Evolutionary conservation across 2,329 filamentous ascomycete genomes (phyloP).

Genomic region (Pseudofabraea citricarpa): DNA sequence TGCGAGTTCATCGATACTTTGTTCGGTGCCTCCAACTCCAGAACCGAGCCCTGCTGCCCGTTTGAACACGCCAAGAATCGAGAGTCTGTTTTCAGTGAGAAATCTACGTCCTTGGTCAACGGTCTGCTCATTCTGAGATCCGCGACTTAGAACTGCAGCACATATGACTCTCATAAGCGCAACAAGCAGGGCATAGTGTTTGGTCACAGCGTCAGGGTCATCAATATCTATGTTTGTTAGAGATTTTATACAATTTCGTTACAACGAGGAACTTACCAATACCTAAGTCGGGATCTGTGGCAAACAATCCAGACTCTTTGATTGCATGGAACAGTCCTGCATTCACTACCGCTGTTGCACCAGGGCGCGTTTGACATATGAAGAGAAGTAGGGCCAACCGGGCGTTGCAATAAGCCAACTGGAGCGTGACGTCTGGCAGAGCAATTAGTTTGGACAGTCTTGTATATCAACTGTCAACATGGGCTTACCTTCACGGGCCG

Average conservation of each 20-base stretch:
- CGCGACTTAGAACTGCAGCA: constrained; percentile 74
- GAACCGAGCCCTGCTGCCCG: constrained; percentile 73
- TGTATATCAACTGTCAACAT: background rate
- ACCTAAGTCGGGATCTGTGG: constrained; percentile 87
- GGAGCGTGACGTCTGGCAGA: constrained; percentile 30
- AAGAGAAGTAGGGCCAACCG: constrained; percentile 79
- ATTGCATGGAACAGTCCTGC: constrained; percentile 81
- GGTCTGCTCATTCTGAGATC: constrained; percentile 70
- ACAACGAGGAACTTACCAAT: constrained; percentile 44
- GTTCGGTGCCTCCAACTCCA: constrained; percentile 40
- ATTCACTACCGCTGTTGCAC: constrained; percentile 82
- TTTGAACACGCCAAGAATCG: constrained; percentile 88
- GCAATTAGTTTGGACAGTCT: constrained; percentile 9
- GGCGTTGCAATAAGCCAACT: constrained; percentile 52
- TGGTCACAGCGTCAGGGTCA: constrained; percentile 21
- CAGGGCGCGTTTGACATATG: constrained; percentile 77
- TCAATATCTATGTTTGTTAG: constrained; percentile 22
- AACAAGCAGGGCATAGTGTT: constrained; percentile 69
- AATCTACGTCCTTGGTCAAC: constrained; percentile 74
- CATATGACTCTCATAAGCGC: constrained; percentile 77
- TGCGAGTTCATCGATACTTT: constrained; percentile 70
- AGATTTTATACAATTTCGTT: constrained; percentile 1
- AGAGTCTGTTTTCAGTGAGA: constrained; percentile 73
- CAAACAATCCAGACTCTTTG: constrained; percentile 78
- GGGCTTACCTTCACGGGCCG: constrained; percentile 49